A percentile compares a stretch with the other conserved stretches of the same genome.
Evolutionary conservation across 2,329 filamentous ascomycete genomes (phyloP).

Genomic region (Pseudodiploospora longispora): DNA sequence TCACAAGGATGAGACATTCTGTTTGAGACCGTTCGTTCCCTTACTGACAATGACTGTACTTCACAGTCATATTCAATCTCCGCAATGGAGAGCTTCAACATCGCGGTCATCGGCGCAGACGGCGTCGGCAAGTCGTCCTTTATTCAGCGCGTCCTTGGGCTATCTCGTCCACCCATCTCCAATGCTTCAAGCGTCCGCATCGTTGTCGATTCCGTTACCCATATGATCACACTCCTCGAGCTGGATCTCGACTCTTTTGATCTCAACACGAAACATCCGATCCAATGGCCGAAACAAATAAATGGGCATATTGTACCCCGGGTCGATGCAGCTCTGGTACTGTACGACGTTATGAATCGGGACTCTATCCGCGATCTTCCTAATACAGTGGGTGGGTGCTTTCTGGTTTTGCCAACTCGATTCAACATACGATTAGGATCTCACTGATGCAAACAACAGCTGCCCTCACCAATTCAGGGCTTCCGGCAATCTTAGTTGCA

Average conservation of each 20-base stretch:
- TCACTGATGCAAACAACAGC: conserved; percentile 38
- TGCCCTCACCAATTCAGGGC: conserved; percentile 60
- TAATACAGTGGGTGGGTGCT: conserved; percentile 59
- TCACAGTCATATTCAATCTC: conserved; percentile 21
- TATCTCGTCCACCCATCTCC: conserved; percentile 43
- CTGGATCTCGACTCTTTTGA: conserved; percentile 59
- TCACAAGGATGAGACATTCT: conserved; percentile 10
- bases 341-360: conserved; percentile 81
- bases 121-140: conserved; percentile 63
- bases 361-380: conserved; percentile 68
- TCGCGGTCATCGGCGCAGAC: conserved; percentile 57
- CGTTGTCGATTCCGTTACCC: conserved; percentile 48
- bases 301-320: conserved; percentile 63
- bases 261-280: conserved; percentile 45
- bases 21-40: conserved; percentile 7
- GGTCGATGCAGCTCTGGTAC: conserved; percentile 73
- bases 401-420: background rate
- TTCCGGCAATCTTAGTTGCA: conserved; percentile 76
- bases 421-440: conserved; percentile 3
- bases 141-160: conserved; percentile 53
- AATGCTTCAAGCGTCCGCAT: conserved; percentile 50
- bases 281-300: conserved; percentile 60
- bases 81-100: conserved; percentile 53
- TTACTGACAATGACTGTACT: conserved; percentile 16
- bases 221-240: conserved; percentile 55